These are phyloP conservation scores for Monoraphidium neglectum DNA, from an alignment of 139 green algal genomes.

Conservation along the genomic window DNA sequence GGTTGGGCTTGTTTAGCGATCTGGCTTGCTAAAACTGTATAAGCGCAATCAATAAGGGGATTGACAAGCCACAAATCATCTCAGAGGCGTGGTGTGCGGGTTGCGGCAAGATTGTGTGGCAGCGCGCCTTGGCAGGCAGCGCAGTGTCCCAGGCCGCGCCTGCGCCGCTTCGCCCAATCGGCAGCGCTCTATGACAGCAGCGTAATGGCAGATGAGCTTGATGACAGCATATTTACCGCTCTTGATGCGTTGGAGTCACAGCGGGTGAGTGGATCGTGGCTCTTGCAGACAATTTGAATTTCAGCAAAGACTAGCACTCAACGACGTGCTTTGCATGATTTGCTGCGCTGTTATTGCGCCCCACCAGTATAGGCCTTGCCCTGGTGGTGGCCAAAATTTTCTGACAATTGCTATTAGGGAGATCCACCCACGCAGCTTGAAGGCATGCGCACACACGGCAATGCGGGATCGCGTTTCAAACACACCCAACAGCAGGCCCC, in stretches of 20 bases:
- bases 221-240: background rate
- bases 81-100: too few relatives aligned
- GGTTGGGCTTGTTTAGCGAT: too few relatives aligned
- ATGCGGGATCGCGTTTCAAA: background rate
- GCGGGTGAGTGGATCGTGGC: background rate
- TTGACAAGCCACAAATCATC: too few relatives aligned
- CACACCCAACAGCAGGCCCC: background rate
- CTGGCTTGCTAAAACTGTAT: too few relatives aligned
- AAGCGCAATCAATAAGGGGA: too few relatives aligned
- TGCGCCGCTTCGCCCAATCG: too few relatives aligned
- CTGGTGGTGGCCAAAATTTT: background rate
- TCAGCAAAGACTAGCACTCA: background rate
- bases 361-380: background rate
- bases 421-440: background rate
- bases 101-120: too few relatives aligned
- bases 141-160: too few relatives aligned
- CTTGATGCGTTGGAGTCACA: background rate
- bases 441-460: background rate
- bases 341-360: background rate
- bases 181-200: too few relatives aligned
- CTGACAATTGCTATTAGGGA: background rate
- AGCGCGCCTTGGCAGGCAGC: too few relatives aligned
- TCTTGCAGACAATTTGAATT: background rate
- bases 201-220: background rate
- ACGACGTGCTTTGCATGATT: background rate